Conservation (phyloP, 805 yeast species). For the Sugiyamaella smithiae region DNA sequence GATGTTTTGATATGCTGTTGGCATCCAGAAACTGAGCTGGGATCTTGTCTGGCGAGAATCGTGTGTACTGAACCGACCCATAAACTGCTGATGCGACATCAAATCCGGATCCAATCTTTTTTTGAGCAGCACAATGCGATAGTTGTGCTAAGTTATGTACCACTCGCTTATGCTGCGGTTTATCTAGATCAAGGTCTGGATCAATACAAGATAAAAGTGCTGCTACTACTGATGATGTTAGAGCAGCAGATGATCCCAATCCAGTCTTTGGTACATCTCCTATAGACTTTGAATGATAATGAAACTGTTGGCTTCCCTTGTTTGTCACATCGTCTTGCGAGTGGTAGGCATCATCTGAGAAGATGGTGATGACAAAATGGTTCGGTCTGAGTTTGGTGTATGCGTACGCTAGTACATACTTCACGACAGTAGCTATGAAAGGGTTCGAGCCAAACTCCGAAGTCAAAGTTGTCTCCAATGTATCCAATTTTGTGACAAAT, state of each 20-base stretch:
- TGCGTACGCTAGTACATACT: conserved; percentile 54
- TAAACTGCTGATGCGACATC: conserved; percentile 94
- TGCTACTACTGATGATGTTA: conserved; percentile 75
- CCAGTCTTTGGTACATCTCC: conserved; percentile 88
- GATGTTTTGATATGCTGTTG: conserved; percentile 29
- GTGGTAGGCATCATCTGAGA: conserved; percentile 87
- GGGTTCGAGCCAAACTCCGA: conserved; percentile 50
- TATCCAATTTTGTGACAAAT: conserved; percentile 34
- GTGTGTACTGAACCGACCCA: conserved; percentile 79
- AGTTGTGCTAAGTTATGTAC: conserved; percentile 85
- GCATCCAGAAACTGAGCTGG: conserved; percentile 29
- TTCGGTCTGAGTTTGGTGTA: conserved; percentile 34
- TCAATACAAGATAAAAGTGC: conserved; percentile 55
- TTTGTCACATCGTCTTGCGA: conserved; percentile 46
- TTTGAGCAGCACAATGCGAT: conserved; percentile 91
- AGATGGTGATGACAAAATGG: conserved; percentile 54
- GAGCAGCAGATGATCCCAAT: conserved; percentile 92
- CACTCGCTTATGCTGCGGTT: conserved; percentile 25
- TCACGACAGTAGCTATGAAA: conserved; percentile 64
- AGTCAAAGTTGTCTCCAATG: conserved; percentile 5
- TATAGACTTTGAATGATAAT: conserved; percentile 59
- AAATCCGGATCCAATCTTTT: conserved; percentile 94
- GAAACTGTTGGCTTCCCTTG: conserved; percentile 43
- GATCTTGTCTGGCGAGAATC: conserved; percentile 62
- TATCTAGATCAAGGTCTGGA: conserved; percentile 33